These are phyloP conservation scores for Penicillium brevicompactum DNA, from an alignment of 2,329 filamentous ascomycete species.

Conservation along the genomic window DNA sequence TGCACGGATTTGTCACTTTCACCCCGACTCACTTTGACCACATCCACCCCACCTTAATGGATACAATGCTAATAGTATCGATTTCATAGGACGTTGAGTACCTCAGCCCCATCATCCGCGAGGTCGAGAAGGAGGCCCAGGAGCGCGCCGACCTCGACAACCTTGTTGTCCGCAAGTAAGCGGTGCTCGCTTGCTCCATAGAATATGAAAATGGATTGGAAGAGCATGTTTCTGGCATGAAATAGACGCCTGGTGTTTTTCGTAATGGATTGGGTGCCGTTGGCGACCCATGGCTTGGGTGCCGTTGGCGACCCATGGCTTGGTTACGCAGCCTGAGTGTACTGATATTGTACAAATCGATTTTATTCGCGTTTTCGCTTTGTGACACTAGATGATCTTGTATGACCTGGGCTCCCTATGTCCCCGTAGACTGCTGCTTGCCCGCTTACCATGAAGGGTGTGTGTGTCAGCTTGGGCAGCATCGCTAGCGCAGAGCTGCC, in stretches of 20 bases:
- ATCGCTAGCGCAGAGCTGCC: neutral
- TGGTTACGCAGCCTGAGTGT: conserved; percentile 33
- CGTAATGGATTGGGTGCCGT: conserved; percentile 26
- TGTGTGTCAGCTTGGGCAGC: neutral
- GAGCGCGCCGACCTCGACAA: conserved; percentile 71
- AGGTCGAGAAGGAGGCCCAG: conserved; percentile 67
- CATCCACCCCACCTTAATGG: neutral
- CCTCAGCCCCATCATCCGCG: conserved; percentile 66
- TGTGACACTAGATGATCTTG: neutral
- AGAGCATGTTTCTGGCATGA: conserved; percentile 19
- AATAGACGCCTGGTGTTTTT: conserved; percentile 24
- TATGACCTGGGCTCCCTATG: too few relatives aligned
- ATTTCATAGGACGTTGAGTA: conserved; percentile 63
- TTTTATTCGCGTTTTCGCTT: conserved; percentile 29
- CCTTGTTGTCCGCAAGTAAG: conserved; percentile 60
- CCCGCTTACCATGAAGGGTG: too few relatives aligned
- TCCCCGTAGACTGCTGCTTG: too few relatives aligned
- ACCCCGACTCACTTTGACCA: neutral
- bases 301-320: conserved; percentile 26
- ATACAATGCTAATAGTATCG: conserved; percentile 23
- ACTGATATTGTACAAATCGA: conserved; percentile 48
- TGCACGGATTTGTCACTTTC: conserved; percentile 38
- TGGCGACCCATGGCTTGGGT: conserved; percentile 27
- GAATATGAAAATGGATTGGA: conserved; percentile 26
- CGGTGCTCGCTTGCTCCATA: conserved; percentile 13